Evolutionary conservation across 139 green algal genomes (phyloP).

Genomic region (Micractinium sp.): DNA sequence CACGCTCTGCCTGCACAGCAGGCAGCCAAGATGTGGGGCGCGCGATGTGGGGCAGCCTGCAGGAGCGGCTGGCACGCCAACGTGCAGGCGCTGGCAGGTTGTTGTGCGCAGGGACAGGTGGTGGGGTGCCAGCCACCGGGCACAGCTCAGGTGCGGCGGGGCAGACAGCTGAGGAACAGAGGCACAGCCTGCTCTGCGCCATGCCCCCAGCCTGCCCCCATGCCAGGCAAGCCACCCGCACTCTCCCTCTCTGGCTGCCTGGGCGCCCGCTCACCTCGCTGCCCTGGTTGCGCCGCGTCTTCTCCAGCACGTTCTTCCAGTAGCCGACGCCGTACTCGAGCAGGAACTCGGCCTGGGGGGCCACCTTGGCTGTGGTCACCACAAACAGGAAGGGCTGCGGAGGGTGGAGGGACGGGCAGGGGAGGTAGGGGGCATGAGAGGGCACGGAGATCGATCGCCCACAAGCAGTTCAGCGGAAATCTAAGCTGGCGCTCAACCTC

Average conservation of each 20-base stretch:
- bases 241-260: too few relatives aligned
- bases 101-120: background rate
- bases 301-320: background rate
- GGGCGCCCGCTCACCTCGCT: background rate
- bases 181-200: background rate
- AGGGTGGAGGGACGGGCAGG: background rate
- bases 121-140: background rate
- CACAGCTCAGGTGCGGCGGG: too few relatives aligned
- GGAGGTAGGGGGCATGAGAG: background rate
- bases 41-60: background rate
- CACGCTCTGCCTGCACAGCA: background rate
- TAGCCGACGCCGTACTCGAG: background rate
- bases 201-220: background rate
- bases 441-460: too few relatives aligned
- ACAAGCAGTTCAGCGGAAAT: too few relatives aligned
- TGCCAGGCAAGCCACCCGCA: too few relatives aligned
- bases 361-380: background rate
- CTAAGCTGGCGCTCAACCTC: too few relatives aligned
- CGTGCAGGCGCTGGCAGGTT: background rate
- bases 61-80: background rate
- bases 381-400: conserved; percentile 29
- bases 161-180: too few relatives aligned
- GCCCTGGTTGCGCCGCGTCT: background rate
- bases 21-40: background rate
- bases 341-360: conserved; percentile 26